Percentiles rank a stretch among this genome's conserved stretches.
phyloP scores from a whole-genome alignment of 768 basidiomycete genomes.

The Mrakia gelida region DNA sequence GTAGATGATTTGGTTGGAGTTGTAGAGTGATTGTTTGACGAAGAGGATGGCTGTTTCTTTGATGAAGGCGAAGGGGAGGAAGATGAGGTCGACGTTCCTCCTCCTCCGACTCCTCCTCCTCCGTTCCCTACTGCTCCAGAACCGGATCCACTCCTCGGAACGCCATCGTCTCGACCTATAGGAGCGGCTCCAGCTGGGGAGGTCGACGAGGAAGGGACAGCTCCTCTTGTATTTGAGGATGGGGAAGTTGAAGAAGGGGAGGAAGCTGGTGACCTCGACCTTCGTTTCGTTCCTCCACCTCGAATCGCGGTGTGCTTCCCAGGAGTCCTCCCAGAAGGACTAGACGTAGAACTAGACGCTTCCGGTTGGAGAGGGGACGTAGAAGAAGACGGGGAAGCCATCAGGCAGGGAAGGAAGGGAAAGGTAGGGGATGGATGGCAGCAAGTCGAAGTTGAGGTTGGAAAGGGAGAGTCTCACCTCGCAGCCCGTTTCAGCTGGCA shows the following conservation, averaged over 20 bases:
- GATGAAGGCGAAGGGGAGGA: neutral
- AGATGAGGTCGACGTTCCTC: slow-evolving; percentile 3
- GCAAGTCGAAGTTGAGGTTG: neutral
- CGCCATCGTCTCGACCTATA: neutral
- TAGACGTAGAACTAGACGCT: neutral
- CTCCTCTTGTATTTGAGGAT: neutral
- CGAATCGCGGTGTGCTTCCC: neutral
- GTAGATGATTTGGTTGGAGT: neutral
- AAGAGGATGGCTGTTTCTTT: neutral
- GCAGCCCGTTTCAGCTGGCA: too few species aligned
- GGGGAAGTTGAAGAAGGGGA: neutral
- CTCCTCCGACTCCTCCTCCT: neutral
- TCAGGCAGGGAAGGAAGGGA: neutral
- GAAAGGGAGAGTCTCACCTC: neutral
- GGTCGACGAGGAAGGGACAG: neutral
- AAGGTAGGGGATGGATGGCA: neutral
- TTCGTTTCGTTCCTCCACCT: neutral
- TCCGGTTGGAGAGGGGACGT: neutral
- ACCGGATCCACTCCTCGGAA: neutral
- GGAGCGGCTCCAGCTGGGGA: neutral
- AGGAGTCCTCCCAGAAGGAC: neutral
- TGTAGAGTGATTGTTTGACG: neutral
- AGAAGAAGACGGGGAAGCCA: slow-evolving; percentile 8
- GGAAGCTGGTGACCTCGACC: slow-evolving; percentile 11
- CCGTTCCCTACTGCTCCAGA: neutral